Conservation (phyloP, 176 grass and related monocot genomes). For the Otatea glauca region DNA sequence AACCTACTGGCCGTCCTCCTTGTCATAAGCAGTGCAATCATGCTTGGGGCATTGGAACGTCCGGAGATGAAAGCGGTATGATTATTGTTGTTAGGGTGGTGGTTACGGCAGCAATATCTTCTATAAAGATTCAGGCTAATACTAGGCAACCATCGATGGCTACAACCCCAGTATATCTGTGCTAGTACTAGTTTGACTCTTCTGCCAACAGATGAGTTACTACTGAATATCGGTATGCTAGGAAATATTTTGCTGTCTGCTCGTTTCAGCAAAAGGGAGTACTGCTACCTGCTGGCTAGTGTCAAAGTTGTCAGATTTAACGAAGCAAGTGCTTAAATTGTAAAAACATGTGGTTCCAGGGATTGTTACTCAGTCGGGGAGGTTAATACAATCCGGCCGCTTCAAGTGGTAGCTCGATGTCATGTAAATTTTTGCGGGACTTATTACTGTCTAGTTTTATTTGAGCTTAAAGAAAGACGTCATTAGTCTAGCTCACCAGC, state of each 20-base stretch:
- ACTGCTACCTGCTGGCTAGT: too few species aligned
- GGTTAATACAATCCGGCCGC: too few species aligned
- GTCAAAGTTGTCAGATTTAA: neutral
- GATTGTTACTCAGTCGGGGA: too few species aligned
- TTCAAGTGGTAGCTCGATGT: too few species aligned
- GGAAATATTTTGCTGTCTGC: neutral
- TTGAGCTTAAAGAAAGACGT: too few species aligned
- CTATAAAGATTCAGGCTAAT: conserved; percentile 24
- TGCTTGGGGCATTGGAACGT: conserved; percentile 30
- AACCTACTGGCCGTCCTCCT: neutral
- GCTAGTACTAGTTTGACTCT: neutral
- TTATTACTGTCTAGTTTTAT: too few species aligned
- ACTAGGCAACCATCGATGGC: conserved; percentile 22
- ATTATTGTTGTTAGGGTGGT: conserved; percentile 29
- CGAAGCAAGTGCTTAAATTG: neutral
- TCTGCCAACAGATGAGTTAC: conserved; percentile 13
- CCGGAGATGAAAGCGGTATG: neutral
- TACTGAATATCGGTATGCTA: conserved; percentile 1
- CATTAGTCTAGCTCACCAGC: neutral
- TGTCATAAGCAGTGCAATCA: conserved; percentile 33
- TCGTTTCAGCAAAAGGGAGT: neutral
- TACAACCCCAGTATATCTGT: neutral
- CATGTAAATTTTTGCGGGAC: too few species aligned
- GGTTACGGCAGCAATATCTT: conserved; percentile 47
- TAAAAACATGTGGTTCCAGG: neutral